Base-by-base conservation (phyloP, 2,329 filamentous ascomycete genomes). In the Cercospora sp. region DNA sequence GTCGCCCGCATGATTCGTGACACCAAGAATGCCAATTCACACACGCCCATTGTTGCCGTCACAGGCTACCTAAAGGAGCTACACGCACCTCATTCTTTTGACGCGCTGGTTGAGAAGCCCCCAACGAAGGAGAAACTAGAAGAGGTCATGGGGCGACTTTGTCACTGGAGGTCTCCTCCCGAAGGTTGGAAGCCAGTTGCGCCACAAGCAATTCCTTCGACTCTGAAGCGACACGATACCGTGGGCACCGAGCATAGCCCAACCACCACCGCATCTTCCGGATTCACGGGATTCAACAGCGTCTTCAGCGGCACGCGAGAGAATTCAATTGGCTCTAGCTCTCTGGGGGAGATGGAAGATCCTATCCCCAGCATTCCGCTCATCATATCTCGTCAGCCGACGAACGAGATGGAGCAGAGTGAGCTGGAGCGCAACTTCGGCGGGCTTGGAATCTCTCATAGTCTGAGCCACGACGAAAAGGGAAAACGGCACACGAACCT, bases 1-100 rank as follows among this genome's bases (percentile, higher is more conserved):
- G 92, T 99, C 66, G 94, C 95, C 61, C 91, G 95, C 36, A 99
- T 99, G 95, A 93, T 99, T 73, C 90, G 95, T 59, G 94, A 98
- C 78, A 97, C 94, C 0, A 95, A 94, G 82, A 97, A 97, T 78
- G 89, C 92, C 67, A 99, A 99, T 78, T 91, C 92, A 0, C 90
- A 95, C 74, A 99, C 95, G 0, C 95, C 95, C 0, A 97, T 99
- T 69, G 93, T 99, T 66, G 94, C 93, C 59, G 94, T 99, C 36
- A 99, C 95, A 3, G 94, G 95, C 6, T 99, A 99, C 79, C 84
- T 99, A n/a, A 98, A 98, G 78, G 95, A 99, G 77, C 84, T 99
- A 2, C 94, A 95, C 73, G 93, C 94, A 68, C 92, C 93, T 3
- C 94, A 99, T 80, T 92, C 97, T 79, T 99, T 99, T 76, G 94